phyloP scores from a whole-genome alignment of 2,329 filamentous ascomycete species.

The Achaetomium macrosporum region DNA sequence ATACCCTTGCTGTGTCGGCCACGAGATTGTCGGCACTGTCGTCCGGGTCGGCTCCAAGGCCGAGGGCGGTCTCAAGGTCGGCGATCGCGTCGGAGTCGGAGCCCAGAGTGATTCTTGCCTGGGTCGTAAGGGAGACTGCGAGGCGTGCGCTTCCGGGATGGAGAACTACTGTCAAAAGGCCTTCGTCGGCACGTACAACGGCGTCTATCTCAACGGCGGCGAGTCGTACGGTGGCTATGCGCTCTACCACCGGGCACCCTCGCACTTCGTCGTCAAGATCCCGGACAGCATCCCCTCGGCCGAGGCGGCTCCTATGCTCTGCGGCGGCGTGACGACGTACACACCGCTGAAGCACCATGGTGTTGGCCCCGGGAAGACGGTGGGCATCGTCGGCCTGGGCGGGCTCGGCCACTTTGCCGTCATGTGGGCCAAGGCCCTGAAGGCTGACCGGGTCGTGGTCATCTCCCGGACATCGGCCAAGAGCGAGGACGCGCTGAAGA shows the following conservation, averaged over 20 bases:
- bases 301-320: constrained; percentile 58
- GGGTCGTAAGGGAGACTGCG: constrained; percentile 34
- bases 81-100: constrained; percentile 59
- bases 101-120: constrained; percentile 54
- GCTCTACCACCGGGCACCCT: constrained; percentile 31
- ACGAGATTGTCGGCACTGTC: constrained; percentile 58
- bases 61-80: constrained; percentile 44
- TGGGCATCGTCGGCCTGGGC: constrained; percentile 64
- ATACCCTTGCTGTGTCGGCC: constrained; percentile 50
- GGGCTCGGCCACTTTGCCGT: constrained; percentile 65
- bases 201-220: constrained; percentile 44
- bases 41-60: constrained; percentile 48
- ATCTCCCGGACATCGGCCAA: constrained; percentile 51
- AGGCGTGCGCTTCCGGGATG: constrained; percentile 27
- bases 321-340: constrained; percentile 63
- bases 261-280: constrained; percentile 44
- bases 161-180: constrained; percentile 37
- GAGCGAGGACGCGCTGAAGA: constrained; percentile 47
- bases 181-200: constrained; percentile 49
- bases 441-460: constrained; percentile 53
- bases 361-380: constrained; percentile 60
- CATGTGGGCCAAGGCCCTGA: constrained; percentile 62
- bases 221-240: constrained; percentile 55
- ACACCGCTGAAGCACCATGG: constrained; percentile 57
- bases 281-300: constrained; percentile 37